Conservation (phyloP, 192 early-diverging fungal genomes). For the Gamsiella multidivaricata region DNA sequence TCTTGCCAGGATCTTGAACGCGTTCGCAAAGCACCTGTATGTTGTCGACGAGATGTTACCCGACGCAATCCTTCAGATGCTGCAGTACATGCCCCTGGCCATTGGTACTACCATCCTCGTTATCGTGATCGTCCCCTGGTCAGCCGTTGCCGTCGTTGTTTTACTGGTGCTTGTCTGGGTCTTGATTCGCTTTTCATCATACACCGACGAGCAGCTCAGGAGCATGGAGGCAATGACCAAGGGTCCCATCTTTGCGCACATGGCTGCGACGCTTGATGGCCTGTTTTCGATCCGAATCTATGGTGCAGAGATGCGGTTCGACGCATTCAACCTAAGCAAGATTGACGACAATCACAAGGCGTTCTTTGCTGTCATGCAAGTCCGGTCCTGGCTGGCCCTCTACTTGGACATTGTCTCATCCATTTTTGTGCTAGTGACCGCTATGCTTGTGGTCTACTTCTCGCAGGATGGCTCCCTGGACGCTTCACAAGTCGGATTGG, state of each 20-base stretch:
- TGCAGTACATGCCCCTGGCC: constrained; percentile 51
- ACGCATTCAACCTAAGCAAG: constrained; percentile 62
- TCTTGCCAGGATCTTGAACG: constrained; percentile 74
- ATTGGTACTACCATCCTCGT: constrained; percentile 69
- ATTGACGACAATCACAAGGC: constrained; percentile 79
- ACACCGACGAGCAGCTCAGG: constrained; percentile 67
- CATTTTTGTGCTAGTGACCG: constrained; percentile 72
- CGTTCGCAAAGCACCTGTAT: constrained; percentile 60
- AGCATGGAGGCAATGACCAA: constrained; percentile 74
- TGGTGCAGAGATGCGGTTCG: constrained; percentile 68
- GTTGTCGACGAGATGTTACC: constrained; percentile 55
- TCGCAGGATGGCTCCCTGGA: constrained; percentile 23
- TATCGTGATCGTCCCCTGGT: constrained; percentile 71
- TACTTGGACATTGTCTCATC: constrained; percentile 72
- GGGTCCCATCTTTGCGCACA: constrained; percentile 76
- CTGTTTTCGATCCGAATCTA: constrained; percentile 76
- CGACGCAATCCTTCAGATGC: constrained; percentile 51
- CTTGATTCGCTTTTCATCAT: constrained; percentile 52
- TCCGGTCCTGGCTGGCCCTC: constrained; percentile 67
- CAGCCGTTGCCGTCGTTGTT: constrained; percentile 61
- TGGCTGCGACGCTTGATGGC: constrained; percentile 78
- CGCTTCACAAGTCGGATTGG: constrained; percentile 67
- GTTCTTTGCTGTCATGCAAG: constrained; percentile 74
- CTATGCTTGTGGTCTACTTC: constrained; percentile 64
- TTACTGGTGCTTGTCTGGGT: constrained; percentile 55